phyloP scores from a whole-genome alignment of 164 flowering plant genomes.

The Chloranthus sessilifolius region DNA sequence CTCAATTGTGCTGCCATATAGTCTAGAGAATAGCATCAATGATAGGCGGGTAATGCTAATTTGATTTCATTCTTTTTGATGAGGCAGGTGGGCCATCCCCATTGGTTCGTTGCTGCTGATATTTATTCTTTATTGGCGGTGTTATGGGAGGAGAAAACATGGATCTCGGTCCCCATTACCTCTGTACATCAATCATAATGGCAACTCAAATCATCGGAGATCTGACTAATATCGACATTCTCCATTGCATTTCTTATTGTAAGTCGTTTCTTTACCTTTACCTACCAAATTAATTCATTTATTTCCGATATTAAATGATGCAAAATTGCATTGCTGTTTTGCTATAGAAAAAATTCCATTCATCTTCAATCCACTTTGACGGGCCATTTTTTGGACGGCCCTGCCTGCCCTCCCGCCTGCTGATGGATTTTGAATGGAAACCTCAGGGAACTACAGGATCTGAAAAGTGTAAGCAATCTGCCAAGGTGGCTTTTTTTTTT shows the following conservation, averaged over 20 bases:
- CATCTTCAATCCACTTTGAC: background rate
- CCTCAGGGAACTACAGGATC: background rate
- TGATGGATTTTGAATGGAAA: background rate
- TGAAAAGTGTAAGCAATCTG: background rate
- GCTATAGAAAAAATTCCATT: too few species aligned
- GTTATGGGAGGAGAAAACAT: constrained; percentile 69
- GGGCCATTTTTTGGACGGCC: background rate
- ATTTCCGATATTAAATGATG: too few species aligned
- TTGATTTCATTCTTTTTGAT: constrained; percentile 3
- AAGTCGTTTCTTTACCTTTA: background rate
- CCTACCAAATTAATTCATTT: too few species aligned
- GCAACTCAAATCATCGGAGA: constrained; percentile 48
- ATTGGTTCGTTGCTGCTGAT: constrained; percentile 36
- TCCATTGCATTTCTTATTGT: background rate
- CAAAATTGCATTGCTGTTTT: too few species aligned
- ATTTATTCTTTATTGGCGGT: constrained; percentile 73
- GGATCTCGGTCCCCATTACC: constrained; percentile 59
- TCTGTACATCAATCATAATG: constrained; percentile 48
- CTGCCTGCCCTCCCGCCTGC: too few species aligned
- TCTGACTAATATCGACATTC: constrained; percentile 37
- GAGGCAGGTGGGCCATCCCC: constrained; percentile 87
- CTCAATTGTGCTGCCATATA: background rate
- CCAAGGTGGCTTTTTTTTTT: too few species aligned
- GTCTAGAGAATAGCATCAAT: background rate
- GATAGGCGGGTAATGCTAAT: background rate